Evolutionary conservation across 495 filamentous ascomycete species (phyloP).

Genomic region (Penicillium soppii): DNA sequence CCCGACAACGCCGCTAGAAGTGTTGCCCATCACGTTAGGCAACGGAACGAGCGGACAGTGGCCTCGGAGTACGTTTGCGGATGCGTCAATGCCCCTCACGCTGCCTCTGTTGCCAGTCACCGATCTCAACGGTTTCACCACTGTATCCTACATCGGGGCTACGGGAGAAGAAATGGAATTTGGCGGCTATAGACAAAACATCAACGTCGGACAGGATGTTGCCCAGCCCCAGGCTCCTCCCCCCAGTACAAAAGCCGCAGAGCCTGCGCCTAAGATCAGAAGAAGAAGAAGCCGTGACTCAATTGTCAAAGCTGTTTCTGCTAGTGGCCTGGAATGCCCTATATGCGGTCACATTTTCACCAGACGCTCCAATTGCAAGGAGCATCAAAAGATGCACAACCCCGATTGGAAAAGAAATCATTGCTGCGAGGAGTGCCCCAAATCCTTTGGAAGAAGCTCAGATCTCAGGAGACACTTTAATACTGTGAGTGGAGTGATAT

Average conservation of each 20-base stretch:
- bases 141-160: background rate
- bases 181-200: background rate
- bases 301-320: slow-evolving; percentile 9
- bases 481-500: slow-evolving; percentile 57
- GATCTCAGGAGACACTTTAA: slow-evolving; percentile 81
- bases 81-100: background rate
- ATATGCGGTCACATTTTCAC: slow-evolving; percentile 81
- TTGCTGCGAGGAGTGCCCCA: slow-evolving; percentile 60
- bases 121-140: too few relatives aligned
- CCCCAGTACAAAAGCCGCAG: background rate
- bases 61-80: slow-evolving; percentile 4
- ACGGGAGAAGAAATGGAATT: background rate
- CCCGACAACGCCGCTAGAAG: slow-evolving; percentile 13
- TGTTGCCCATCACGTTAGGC: background rate
- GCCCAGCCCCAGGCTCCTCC: background rate
- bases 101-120: background rate
- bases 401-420: slow-evolving; percentile 69
- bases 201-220: background rate
- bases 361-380: slow-evolving; percentile 85
- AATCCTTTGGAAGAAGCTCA: slow-evolving; percentile 61
- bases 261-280: background rate
- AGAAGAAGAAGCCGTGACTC: background rate
- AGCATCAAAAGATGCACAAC: slow-evolving; percentile 89
- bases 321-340: slow-evolving; percentile 65
- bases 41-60: slow-evolving; percentile 15